Conservation (phyloP, 2,329 filamentous ascomycete genomes). For the Colletotrichum orbiculare region DNA sequence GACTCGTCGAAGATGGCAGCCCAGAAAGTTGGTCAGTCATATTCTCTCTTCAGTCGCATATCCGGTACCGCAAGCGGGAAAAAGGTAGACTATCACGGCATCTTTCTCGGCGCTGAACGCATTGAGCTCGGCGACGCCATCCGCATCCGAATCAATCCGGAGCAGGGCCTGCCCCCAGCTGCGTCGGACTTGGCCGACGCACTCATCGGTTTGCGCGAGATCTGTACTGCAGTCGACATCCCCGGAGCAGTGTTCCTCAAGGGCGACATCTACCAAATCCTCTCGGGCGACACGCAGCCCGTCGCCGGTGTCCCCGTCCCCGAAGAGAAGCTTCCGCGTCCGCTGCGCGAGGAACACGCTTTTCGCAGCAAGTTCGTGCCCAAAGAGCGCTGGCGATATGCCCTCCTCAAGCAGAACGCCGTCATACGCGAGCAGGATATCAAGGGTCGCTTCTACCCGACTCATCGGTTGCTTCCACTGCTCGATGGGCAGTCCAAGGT, state of each 20-base stretch:
- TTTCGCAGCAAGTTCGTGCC: conserved; percentile 52
- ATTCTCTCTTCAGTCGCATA: conserved; percentile 58
- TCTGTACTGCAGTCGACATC: conserved; percentile 49
- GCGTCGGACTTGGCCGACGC: conserved; percentile 41
- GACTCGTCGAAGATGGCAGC: conserved; percentile 65
- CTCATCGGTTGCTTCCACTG: conserved; percentile 62
- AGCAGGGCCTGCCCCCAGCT: conserved; percentile 38
- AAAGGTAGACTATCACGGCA: conserved; percentile 54
- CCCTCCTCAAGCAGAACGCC: conserved; percentile 57
- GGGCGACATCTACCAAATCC: conserved; percentile 52
- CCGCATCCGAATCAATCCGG: conserved; percentile 55
- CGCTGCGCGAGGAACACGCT: conserved; percentile 51
- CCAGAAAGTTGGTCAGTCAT: conserved; percentile 59
- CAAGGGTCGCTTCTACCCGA: conserved; percentile 68
- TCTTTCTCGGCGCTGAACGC: conserved; percentile 63
- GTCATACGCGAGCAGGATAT: conserved; percentile 60
- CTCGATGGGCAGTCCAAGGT: conserved; percentile 47
- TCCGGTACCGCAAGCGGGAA: conserved; percentile 46
- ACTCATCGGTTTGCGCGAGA: conserved; percentile 53
- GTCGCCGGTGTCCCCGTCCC: conserved; percentile 42
- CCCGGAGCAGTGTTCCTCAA: conserved; percentile 53
- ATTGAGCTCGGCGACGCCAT: conserved; percentile 60
- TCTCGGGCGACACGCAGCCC: conserved; percentile 40
- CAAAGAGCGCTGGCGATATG: conserved; percentile 49
- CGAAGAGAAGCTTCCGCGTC: conserved; percentile 52